Evolutionary conservation across 2,329 filamentous ascomycete genomes (phyloP), one percentile per base, ranked within the genome.

Genomic region (Aspergillus candidus): DNA sequence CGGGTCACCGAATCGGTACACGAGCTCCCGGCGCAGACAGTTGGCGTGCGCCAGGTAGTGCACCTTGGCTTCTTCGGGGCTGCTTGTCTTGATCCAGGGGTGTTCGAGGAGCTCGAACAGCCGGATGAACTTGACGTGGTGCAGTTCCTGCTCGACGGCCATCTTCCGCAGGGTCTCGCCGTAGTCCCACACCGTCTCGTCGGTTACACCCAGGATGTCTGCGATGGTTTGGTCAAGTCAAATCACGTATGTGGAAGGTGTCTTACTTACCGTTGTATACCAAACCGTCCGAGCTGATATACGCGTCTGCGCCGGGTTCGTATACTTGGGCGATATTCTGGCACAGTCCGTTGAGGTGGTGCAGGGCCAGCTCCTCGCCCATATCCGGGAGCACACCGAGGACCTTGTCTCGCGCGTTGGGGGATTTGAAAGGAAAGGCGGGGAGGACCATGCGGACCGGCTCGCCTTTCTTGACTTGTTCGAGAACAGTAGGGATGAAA

Each of bases 221-320:
- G 7, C 18, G 3, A 32, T 2, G 3, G 2, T 2, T 29, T 7
- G n/a, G n/a, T 30, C 10, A 27, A 10, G 33, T 15, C 42, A 32
- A 38, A 32, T 22, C 8, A 7, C n/a, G 3, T 18, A 6, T 0
- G 22, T n/a, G 11, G 12, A 34, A 33, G 4, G 3, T 3, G n/a
- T 12, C 14, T 29, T 11, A 32, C 39, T 31, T 44, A 60, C 59
- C 58, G 44, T 67, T 67, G 42, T 64, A 72, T 2, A 71, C 64
- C 2, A 72, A 57, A 0, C 71, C 71, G 43, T 73, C 71, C 0
- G 70, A 71, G 29, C 62, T 64, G 32, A 73, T 71, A 42, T 65
- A 59, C 2, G 72, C 55, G 32, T 68, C 56, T 3, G 68, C 69
- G 4, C 69, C 70, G 12, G 61, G 65, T 10, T 56, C 48, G 44